phyloP scores from a whole-genome alignment of 352 stramenopile genomes.

The Globisporangium yorkense region DNA sequence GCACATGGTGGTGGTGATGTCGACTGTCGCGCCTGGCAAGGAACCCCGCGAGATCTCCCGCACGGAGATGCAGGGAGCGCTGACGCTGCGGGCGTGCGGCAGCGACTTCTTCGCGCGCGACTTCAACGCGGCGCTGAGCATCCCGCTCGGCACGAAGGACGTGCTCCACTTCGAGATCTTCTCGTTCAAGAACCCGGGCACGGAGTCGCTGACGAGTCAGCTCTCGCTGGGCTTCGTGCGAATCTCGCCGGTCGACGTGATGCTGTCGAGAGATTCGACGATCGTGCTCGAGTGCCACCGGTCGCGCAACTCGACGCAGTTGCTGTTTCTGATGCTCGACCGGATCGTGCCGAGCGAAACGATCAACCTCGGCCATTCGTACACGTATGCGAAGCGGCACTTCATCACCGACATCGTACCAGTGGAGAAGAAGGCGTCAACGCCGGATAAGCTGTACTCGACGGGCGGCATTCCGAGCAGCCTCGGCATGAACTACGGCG shows the following conservation, averaged over 20 bases:
- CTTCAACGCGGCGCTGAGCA: slow-evolving; percentile 65
- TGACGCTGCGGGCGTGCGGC: slow-evolving; percentile 63
- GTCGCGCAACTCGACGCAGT: slow-evolving; percentile 36
- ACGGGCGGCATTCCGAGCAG: slow-evolving; percentile 13
- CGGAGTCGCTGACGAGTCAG: slow-evolving; percentile 50
- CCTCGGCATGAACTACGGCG: slow-evolving; percentile 36
- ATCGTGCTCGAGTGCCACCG: slow-evolving; percentile 65
- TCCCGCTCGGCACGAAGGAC: slow-evolving; percentile 51
- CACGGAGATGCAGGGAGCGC: slow-evolving; percentile 67
- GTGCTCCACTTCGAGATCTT: slow-evolving; percentile 84
- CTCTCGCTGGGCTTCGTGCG: slow-evolving; percentile 70
- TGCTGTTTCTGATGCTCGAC: slow-evolving; percentile 75
- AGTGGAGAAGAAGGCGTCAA: slow-evolving; percentile 22
- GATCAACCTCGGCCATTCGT: slow-evolving; percentile 69
- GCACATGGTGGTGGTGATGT: slow-evolving; percentile 76
- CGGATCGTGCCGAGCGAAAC: slow-evolving; percentile 57
- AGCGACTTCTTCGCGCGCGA: slow-evolving; percentile 73
- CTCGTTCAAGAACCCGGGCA: slow-evolving; percentile 45
- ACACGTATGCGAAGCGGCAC: slow-evolving; percentile 73
- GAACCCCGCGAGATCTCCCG: slow-evolving; percentile 55
- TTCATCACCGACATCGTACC: slow-evolving; percentile 70
- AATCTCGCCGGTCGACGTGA: slow-evolving; percentile 62
- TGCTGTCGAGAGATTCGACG: slow-evolving; percentile 71
- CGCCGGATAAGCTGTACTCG: background rate
- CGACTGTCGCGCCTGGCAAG: slow-evolving; percentile 40